A percentile compares a stretch with the other conserved stretches of the same genome.
phyloP scores from a whole-genome alignment of 2,329 filamentous ascomycete species.

The Botryotinia calthae region DNA sequence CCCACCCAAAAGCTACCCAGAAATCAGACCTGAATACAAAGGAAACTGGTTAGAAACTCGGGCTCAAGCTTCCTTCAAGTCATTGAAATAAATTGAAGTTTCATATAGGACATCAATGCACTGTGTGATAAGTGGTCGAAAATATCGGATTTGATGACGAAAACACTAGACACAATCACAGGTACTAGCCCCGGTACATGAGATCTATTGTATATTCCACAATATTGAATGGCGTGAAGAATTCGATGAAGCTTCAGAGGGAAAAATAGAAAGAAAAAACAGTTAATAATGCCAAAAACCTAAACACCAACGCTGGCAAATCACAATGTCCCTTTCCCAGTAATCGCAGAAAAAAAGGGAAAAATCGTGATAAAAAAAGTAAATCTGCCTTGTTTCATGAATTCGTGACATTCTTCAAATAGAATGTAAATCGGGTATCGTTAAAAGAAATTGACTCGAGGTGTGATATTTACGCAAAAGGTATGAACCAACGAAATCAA shows the following conservation, averaged over 20 bases:
- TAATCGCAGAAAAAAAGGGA: neutral
- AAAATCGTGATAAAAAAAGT: neutral
- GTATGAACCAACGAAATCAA: neutral
- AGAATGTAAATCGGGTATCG: slow-evolving; percentile 4
- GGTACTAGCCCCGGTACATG: neutral
- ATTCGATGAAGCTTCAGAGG: neutral
- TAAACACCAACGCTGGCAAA: slow-evolving; percentile 5
- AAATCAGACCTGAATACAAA: neutral
- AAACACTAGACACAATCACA: neutral
- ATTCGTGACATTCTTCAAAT: neutral
- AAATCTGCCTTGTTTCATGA: slow-evolving; percentile 11
- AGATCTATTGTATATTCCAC: neutral
- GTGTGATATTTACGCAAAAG: slow-evolving; percentile 9
- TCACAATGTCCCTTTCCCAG: neutral
- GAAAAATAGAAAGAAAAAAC: neutral
- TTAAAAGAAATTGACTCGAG: slow-evolving; percentile 2
- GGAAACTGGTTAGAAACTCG: neutral
- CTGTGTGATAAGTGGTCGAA: neutral
- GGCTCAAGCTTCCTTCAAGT: neutral
- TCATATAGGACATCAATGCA: neutral
- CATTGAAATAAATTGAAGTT: neutral
- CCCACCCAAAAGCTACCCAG: neutral
- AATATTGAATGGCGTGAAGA: neutral
- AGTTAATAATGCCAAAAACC: neutral
- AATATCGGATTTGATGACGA: neutral